Evolutionary conservation across 441 rosid species (phyloP), one percentile per base, ranked within the genome.

Genomic region (Manihot esculenta): DNA sequence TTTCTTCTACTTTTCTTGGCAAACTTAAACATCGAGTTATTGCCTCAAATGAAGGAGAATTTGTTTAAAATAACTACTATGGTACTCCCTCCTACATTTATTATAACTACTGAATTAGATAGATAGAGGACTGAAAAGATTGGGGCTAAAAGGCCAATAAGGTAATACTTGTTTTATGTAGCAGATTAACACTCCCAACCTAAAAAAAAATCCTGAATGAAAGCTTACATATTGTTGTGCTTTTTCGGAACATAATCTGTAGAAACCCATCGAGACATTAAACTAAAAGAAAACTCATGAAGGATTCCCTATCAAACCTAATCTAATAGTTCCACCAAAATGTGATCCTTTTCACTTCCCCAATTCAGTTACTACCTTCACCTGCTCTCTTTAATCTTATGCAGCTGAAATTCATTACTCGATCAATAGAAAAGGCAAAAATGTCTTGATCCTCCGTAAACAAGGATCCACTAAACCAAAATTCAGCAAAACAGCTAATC

Each of bases 1-100:
- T 63, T 63, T 63, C 54, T 44, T 63, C 67, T 21, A 63, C 2
- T 7, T 63, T 41, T 63, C 21, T 44, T n/a, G 5, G 23, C 21
- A 2, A 50, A 17, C 17, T 13, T 18, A 48, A 3, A 1, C 0
- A 3, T n/a, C 5, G n/a, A 12, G 2, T n/a, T 15, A 48, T 12
- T 13, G 5, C 51, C 18, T 3, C n/a, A n/a, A n/a, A n/a, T n/a
- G n/a, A 11, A 48, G 51, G 7, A 48, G 17, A 15, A 47, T 5
- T 2, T 48, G 33, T 30, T 30, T 4, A 30, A 30, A n/a, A n/a
- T n/a, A 1, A 30, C 1, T 30, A 30, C 4, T 30, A 4, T 30
- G 33, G 33, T 30, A 48, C 13, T 48, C 51, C n/a, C 51, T 48
- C 51, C 51, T 48, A 48, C 51, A 30, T 48, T 48, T 15, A n/a